A percentile compares a stretch with the other conserved stretches of the same genome.
These are phyloP conservation scores for Atkinsonella hypoxylon DNA, from an alignment of 2,329 filamentous ascomycete genomes.

Conservation along the genomic window DNA sequence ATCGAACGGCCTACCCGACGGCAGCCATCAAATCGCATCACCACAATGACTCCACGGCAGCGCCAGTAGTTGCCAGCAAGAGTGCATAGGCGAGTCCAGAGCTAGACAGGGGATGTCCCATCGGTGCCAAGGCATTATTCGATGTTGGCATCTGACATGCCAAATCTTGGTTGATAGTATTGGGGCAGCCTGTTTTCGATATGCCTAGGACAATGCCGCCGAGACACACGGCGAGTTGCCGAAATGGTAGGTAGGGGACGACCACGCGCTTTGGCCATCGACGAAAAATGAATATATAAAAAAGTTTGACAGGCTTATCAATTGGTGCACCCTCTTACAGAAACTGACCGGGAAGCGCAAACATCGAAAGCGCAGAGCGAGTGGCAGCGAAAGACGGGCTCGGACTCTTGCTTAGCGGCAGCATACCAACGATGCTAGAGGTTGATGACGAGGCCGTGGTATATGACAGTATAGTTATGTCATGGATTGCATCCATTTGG, in stretches of 20 bases:
- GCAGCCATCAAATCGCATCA: not conserved
- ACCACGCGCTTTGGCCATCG: too few relatives aligned
- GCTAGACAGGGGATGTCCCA: not conserved
- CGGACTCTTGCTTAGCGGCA: not conserved
- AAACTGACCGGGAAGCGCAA: too few relatives aligned
- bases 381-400: not conserved
- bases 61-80: not conserved
- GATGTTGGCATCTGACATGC: not conserved
- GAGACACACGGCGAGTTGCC: not conserved
- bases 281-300: too few relatives aligned
- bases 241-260: not conserved
- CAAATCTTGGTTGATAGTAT: not conserved
- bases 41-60: not conserved
- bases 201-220: not conserved
- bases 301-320: too few relatives aligned
- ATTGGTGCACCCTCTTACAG: too few relatives aligned
- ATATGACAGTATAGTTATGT: not conserved
- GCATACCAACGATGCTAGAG: not conserved
- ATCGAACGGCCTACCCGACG: slow-evolving; percentile 1
- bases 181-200: not conserved
- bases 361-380: not conserved
- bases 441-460: not conserved
- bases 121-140: not conserved
- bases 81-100: not conserved
- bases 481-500: not conserved